Percentiles rank a stretch among this genome's conserved stretches.
Conservation (phyloP, 2,329 filamentous ascomycete genomes). For the Hymenoscyphus occultus region DNA sequence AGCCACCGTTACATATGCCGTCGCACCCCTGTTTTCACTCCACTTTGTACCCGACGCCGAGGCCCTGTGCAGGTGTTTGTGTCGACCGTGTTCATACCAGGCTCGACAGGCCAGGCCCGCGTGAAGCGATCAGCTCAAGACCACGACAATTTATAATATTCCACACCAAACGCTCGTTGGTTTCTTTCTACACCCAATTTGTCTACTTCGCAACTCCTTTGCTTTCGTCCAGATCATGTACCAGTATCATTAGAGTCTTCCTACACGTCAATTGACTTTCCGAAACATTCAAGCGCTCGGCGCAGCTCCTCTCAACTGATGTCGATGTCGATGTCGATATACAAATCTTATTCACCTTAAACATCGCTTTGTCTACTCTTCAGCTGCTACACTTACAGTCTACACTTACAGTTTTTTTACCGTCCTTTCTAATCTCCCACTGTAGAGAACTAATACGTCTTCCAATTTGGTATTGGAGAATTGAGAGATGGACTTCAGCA, state of each 20-base stretch:
- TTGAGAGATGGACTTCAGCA: constrained; percentile 8
- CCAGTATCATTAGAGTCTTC: constrained; percentile 12
- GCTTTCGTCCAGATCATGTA: constrained; percentile 6
- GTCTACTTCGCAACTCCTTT: constrained; percentile 15
- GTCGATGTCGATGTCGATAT: not conserved
- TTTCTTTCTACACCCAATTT: not conserved
- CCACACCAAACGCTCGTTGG: not conserved
- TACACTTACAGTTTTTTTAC: not conserved
- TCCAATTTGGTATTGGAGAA: not conserved
- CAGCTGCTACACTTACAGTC: not conserved
- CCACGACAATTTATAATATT: constrained; percentile 5
- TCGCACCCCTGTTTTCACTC: not conserved
- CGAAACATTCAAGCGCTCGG: not conserved
- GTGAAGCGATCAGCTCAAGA: not conserved
- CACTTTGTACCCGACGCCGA: not conserved
- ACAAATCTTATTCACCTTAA: constrained; percentile 2
- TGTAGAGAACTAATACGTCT: not conserved
- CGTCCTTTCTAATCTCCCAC: not conserved
- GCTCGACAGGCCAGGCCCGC: too few relatives aligned
- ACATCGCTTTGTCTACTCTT: not conserved
- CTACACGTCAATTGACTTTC: constrained; percentile 1
- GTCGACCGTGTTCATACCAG: constrained; percentile 27
- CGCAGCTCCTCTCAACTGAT: not conserved
- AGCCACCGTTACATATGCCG: constrained; percentile 12
- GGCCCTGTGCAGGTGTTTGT: constrained; percentile 8